Conservation (phyloP, 2,329 filamentous ascomycete species). For the Fusarium anguioides region DNA sequence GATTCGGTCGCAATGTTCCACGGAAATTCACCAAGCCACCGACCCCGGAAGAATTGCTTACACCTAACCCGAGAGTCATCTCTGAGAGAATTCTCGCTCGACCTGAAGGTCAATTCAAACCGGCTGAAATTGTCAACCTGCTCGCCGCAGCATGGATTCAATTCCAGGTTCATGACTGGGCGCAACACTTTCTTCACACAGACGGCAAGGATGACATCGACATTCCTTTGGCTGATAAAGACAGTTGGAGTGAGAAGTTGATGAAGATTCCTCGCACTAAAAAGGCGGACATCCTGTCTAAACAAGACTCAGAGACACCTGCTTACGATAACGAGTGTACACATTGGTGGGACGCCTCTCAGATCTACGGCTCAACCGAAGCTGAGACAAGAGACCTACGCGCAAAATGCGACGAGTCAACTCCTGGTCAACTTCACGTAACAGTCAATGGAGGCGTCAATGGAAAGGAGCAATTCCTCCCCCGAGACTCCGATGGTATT, state of each 20-base stretch:
- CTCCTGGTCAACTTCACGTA: slow-evolving; percentile 2
- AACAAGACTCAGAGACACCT: slow-evolving; percentile 6
- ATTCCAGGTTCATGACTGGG: slow-evolving; percentile 30
- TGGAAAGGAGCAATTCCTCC: slow-evolving; percentile 18
- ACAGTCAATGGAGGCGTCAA: not conserved
- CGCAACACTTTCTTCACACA: slow-evolving; percentile 2
- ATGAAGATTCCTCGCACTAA: slow-evolving; percentile 21
- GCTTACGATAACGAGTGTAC: slow-evolving; percentile 30
- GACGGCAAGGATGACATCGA: not conserved
- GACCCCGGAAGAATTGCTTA: slow-evolving; percentile 5
- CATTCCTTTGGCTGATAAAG: not conserved
- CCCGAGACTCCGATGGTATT: slow-evolving; percentile 3
- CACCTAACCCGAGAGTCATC: slow-evolving; percentile 1
- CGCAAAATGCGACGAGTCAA: not conserved
- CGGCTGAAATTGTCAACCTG: slow-evolving; percentile 23
- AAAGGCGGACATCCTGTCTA: not conserved
- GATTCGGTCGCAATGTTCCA: slow-evolving; percentile 27
- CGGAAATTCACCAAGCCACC: slow-evolving; percentile 8
- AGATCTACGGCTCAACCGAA: slow-evolving; percentile 31
- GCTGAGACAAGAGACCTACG: not conserved
- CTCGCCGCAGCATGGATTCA: slow-evolving; percentile 31
- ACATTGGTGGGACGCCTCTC: slow-evolving; percentile 26
- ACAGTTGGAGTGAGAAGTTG: slow-evolving; percentile 7
- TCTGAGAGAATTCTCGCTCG: slow-evolving; percentile 21
- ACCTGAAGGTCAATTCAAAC: slow-evolving; percentile 26